Evolutionary conservation across 495 filamentous ascomycete species (phyloP), one percentile per base, ranked within the genome.

Genomic region (Recurvomyces mirabilis): DNA sequence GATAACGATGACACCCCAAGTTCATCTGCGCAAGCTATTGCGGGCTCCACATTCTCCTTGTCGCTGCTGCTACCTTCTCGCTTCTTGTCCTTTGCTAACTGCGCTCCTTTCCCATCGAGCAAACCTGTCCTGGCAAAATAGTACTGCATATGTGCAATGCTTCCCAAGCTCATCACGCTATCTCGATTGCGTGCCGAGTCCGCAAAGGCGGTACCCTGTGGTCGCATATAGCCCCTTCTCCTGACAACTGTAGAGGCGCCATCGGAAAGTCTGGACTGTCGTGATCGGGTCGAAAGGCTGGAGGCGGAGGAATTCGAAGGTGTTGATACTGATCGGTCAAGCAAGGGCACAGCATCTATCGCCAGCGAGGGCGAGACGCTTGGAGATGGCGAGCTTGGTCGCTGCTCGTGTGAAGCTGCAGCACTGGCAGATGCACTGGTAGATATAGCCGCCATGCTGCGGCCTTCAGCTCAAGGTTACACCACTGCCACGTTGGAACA

Each of bases 121-220:
- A 98, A 62, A 2, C 91, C 91, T 3, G 91, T 98, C 38, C 93
- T 73, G 28, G 91, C 89, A 61, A 98, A 98, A 61, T 96, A 98
- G 62, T 98, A 94, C 57, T 98, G 91, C 53, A 98, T 66, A 65
- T 98, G 91, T 35, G 88, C 86, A 54, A 98, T 98, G 58, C 87
- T 94, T 19, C 91, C 91, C 49, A 98, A 65, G 58, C 84, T 94
- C 73, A 95, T 78, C 43, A 98, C 91, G 54, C 87, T 94, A 50
- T 96, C 87, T 46, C 91, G 70, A 33, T 84, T 82, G 51, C 76
- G 77, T 39, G 91, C 91, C 25, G 91, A 96, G 22, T 81, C 80
- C 10, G 91, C 82, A 61, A 98, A 98, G 54, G 85, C 75, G 25
- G 83, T 94, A 21, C 81, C 85, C 61, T 88, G 84, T 0, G 93